Conservation (phyloP, 306 rosid species). For the Aeschynomene evenia region DNA sequence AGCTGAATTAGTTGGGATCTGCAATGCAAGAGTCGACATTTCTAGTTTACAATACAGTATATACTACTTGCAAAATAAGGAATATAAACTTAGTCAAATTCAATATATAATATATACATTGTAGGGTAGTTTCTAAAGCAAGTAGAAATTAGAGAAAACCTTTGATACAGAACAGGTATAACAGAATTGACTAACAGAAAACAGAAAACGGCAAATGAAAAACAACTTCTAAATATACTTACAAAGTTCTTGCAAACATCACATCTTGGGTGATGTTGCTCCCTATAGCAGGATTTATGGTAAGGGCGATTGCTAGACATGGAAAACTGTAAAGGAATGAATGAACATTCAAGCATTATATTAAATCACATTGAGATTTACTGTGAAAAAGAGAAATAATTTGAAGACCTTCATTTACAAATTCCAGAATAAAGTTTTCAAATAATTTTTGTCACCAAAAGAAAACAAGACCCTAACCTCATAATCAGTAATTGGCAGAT, state of each 20-base stretch:
- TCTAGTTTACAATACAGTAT: not conserved
- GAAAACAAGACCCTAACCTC: constrained; percentile 53
- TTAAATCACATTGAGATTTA: constrained; percentile 2
- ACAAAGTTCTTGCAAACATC: constrained; percentile 88
- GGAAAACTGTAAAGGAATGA: constrained; percentile 68
- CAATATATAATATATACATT: constrained; percentile 5
- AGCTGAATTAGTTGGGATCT: constrained; percentile 91
- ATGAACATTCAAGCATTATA: constrained; percentile 26
- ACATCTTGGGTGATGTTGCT: constrained; percentile 87
- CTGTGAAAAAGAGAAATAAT: constrained; percentile 12
- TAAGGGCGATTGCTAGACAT: constrained; percentile 74
- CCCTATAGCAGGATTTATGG: constrained; percentile 88
- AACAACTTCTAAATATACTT: constrained; percentile 43
- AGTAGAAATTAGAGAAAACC: constrained; percentile 5
- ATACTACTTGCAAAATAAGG: not conserved
- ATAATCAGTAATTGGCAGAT: constrained; percentile 79
- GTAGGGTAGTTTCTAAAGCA: not conserved
- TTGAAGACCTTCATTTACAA: constrained; percentile 9
- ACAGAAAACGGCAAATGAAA: constrained; percentile 17
- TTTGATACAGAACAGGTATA: constrained; percentile 8
- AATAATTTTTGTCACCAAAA: not conserved
- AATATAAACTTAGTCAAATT: not conserved
- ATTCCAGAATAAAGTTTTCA: constrained; percentile 4
- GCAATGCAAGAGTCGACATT: constrained; percentile 29
- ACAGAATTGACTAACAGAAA: constrained; percentile 16